These are phyloP conservation scores for Wakefieldia striispora DNA, from an alignment of 768 basidiomycete species.

Conservation along the genomic window DNA sequence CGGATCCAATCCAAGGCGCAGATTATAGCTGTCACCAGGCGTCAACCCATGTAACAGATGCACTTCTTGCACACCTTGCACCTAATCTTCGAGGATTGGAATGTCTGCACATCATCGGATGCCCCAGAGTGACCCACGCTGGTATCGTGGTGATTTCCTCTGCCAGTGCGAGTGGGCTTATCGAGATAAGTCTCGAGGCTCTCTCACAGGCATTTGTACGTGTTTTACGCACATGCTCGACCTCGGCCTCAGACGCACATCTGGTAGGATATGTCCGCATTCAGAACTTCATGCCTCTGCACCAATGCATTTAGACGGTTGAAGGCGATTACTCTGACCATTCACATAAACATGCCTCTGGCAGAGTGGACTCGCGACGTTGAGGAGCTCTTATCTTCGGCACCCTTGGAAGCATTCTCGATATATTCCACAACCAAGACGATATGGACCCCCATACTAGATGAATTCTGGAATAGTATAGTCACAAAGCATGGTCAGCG, in stretches of 20 bases:
- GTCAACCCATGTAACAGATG: constrained; percentile 59
- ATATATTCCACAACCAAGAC: constrained; percentile 52
- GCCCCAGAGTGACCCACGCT: constrained; percentile 61
- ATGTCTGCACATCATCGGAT: constrained; percentile 62
- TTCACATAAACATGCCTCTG: constrained; percentile 37
- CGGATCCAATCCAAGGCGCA: not conserved
- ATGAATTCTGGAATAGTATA: constrained; percentile 51
- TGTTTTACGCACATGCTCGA: constrained; percentile 4
- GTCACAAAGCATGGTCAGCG: constrained; percentile 48
- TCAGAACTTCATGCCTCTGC: constrained; percentile 40
- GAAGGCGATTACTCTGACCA: constrained; percentile 56
- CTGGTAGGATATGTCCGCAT: constrained; percentile 50
- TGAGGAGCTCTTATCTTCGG: constrained; percentile 39
- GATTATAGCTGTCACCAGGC: constrained; percentile 36
- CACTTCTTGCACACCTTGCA: constrained; percentile 48
- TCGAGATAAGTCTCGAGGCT: constrained; percentile 58
- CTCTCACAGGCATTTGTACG: constrained; percentile 60
- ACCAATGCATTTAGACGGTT: constrained; percentile 42
- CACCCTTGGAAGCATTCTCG: constrained; percentile 60
- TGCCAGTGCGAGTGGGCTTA: constrained; percentile 44
- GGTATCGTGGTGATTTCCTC: constrained; percentile 55
- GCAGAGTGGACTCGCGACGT: constrained; percentile 47
- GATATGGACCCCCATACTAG: constrained; percentile 38
- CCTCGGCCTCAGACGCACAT: constrained; percentile 1
- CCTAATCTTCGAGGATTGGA: constrained; percentile 50